phyloP scores from a whole-genome alignment of 1,284 basidiomycete species.

The Cutaneotrichosporon mucoides region DNA sequence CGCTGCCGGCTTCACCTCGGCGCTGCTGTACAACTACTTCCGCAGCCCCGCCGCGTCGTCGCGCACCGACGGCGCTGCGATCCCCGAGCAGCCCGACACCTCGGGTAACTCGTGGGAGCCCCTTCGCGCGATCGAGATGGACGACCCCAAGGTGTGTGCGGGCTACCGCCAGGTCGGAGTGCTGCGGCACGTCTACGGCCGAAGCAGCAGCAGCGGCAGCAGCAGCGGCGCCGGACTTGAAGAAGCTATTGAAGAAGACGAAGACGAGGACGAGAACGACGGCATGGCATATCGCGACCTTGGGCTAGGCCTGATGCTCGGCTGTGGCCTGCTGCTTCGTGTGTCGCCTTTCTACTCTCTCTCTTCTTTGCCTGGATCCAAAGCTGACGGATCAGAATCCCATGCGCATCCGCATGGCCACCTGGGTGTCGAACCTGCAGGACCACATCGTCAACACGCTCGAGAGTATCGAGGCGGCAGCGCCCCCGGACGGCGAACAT shows the following conservation, averaged over 20 bases:
- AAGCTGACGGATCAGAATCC: conserved; percentile 39
- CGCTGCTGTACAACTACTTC: conserved; percentile 11
- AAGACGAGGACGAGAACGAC: not conserved
- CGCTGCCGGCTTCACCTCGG: conserved; percentile 10
- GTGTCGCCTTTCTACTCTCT: not conserved
- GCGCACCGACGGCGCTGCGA: conserved; percentile 32
- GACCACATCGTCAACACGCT: conserved; percentile 74
- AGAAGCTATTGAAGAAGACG: no score
- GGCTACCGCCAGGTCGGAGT: conserved; percentile 1
- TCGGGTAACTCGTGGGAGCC: conserved; percentile 38
- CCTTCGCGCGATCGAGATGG: conserved; percentile 38
- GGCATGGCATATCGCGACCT: conserved; percentile 4
- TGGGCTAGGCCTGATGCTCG: conserved; percentile 4
- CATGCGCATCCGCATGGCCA: conserved; percentile 77
- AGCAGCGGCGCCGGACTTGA: no score
- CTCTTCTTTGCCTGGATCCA: not conserved
- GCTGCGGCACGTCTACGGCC: not conserved
- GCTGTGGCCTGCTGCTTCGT: conserved; percentile 17
- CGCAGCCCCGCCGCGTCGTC: not conserved
- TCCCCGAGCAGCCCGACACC: conserved; percentile 29
- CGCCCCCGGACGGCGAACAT: conserved; percentile 36
- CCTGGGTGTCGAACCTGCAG: conserved; percentile 76
- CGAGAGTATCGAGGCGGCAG: conserved; percentile 70
- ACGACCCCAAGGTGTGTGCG: conserved; percentile 44
- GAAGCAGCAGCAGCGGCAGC: not conserved